Evolutionary conservation across 371 early-diverging fungal species (phyloP), one percentile per base, ranked within the genome.

Genomic region (Apophysomyces trapeziformis): DNA sequence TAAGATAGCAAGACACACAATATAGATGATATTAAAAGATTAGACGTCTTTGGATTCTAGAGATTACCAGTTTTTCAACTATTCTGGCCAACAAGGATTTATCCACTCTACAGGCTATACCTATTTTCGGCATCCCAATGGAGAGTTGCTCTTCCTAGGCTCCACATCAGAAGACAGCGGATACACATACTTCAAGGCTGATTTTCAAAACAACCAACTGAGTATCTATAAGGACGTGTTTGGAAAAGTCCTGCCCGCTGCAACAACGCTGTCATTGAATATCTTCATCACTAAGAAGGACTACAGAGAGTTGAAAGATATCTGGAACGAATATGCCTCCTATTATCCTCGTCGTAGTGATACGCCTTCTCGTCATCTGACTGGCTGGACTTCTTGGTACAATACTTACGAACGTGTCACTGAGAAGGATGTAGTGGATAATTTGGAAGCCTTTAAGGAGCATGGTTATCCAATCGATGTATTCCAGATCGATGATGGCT

Each of bases 401-500:
- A 61, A 66, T 35, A 73, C 74, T 32, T 80, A 83, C 18, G 83
- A 80, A 56, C 74, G 66, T n/a, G 75, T 83, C 38, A 80, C 71
- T 9, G 78, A 83, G 61, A 67, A 70, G 7, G 70, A 78, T 60
- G 67, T 83, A 3, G 50, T 73, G 38, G 71, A 76, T 16, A 75
- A 72, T 39, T 54, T 83, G 11, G 39, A 32, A 13, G 69, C 73
- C 16, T 72, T 76, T 39, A 62, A 71, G 11, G 59, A 64, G 3
- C 61, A 74, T 9, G 57, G 62, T 0, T 80, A 77, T 61, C 79
- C 80, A 1, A 77, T 76, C 7, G 76, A 77, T 32, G 76, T 79
- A 8, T 77, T 83, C 37, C 84, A 83, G 62, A 76, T 83, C 37
- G 84, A 83, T 56, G 84, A 83, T 65, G 84, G 84, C 3, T 83